Evolutionary conservation across 164 flowering plant species (phyloP).

Genomic region (Sextonia rubra): DNA sequence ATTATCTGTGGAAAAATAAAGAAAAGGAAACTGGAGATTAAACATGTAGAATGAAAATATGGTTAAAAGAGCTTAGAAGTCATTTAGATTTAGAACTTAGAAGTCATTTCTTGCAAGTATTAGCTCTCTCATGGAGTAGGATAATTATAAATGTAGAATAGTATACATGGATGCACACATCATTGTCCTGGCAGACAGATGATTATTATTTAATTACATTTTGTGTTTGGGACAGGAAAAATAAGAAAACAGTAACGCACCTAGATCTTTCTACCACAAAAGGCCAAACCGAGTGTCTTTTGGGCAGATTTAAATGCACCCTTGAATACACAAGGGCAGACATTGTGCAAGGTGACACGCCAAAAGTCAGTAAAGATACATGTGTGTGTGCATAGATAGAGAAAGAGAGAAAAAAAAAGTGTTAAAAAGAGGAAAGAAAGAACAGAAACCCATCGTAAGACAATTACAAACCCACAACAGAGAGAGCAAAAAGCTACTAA

Average conservation of each 20-base stretch:
- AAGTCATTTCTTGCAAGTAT: background rate
- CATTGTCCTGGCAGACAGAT: background rate
- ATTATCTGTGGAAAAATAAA: constrained; percentile 5
- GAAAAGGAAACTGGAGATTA: background rate
- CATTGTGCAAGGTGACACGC: background rate
- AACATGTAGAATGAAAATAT: background rate
- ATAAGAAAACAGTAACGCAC: too few species aligned
- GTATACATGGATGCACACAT: background rate
- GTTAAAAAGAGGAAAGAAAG: too few species aligned
- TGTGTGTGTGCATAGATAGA: background rate
- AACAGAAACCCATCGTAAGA: too few species aligned
- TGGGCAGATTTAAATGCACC: background rate
- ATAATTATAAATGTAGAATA: background rate
- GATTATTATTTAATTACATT: too few species aligned
- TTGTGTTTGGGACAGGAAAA: too few species aligned
- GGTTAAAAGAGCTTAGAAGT: background rate
- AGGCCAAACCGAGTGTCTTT: background rate
- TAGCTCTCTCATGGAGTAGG: background rate
- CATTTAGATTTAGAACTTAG: background rate
- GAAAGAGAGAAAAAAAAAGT: too few species aligned
- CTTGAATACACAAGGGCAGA: background rate
- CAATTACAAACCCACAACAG: too few species aligned
- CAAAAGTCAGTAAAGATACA: background rate
- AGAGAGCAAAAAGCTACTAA: too few species aligned
- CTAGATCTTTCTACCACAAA: too few species aligned